phyloP scores from a whole-genome alignment of 768 basidiomycete species.

The Phylloporus sp. region DNA sequence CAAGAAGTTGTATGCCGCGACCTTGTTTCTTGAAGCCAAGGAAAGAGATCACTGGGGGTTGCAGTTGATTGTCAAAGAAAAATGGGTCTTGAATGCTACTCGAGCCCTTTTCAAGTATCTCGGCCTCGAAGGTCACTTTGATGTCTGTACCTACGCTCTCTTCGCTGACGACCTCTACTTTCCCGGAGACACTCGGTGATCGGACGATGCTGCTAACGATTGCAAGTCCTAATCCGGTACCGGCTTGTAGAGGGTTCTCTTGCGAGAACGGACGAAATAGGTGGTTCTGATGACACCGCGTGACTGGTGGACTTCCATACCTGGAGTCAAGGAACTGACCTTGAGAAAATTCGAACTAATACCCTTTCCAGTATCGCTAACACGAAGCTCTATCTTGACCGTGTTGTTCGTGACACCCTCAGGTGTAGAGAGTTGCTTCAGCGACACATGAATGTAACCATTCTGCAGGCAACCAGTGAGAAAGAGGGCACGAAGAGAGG shows the following conservation, averaged over 20 bases:
- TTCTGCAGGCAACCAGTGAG: constrained; percentile 40
- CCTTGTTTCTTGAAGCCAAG: constrained; percentile 65
- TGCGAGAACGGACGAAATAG: constrained; percentile 97
- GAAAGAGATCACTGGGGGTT: constrained; percentile 56
- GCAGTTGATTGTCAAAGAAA: constrained; percentile 35
- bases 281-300: constrained; percentile 56
- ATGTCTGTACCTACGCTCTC: constrained; percentile 91
- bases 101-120: constrained; percentile 41
- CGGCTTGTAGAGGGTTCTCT: constrained; percentile 90
- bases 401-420: constrained; percentile 51
- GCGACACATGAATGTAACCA: constrained; percentile 81
- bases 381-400: constrained; percentile 76
- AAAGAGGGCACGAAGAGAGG: not conserved
- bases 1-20: constrained; percentile 64
- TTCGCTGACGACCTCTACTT: constrained; percentile 90
- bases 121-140: constrained; percentile 76
- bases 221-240: constrained; percentile 90
- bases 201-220: constrained; percentile 92
- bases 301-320: not conserved
- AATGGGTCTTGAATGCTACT: constrained; percentile 44
- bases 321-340: constrained; percentile 36
- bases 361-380: constrained; percentile 91
- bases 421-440: constrained; percentile 64
- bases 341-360: constrained; percentile 92
- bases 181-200: constrained; percentile 81